Percentiles rank a stretch among this genome's conserved stretches.
Conservation (phyloP, 306 rosid species). For the Sophora flavescens region DNA sequence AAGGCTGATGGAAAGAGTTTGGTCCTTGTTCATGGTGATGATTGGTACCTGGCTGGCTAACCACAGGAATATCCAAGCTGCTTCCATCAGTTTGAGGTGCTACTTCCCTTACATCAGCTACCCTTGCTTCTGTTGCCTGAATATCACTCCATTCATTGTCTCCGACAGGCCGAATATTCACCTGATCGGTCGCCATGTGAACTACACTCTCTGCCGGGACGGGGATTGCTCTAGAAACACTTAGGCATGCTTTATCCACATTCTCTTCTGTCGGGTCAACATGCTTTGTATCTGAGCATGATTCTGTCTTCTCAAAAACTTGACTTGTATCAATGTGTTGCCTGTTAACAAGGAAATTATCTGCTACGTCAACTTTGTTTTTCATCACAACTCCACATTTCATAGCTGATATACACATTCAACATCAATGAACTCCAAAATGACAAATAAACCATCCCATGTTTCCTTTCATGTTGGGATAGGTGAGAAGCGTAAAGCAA, state of each 20-base stretch:
- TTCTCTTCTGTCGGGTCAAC: slow-evolving; percentile 85
- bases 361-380: slow-evolving; percentile 34
- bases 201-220: slow-evolving; percentile 82
- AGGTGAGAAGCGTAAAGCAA: slow-evolving; percentile 8
- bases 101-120: slow-evolving; percentile 94
- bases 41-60: slow-evolving; percentile 71
- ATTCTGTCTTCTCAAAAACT: slow-evolving; percentile 87
- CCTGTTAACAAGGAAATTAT: slow-evolving; percentile 56
- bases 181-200: slow-evolving; percentile 75
- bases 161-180: slow-evolving; percentile 66
- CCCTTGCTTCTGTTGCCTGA: slow-evolving; percentile 91
- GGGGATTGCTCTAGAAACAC: slow-evolving; percentile 72
- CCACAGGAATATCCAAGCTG: slow-evolving; percentile 94
- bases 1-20: slow-evolving; percentile 72
- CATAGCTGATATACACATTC: slow-evolving; percentile 25
- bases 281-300: slow-evolving; percentile 90
- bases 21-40: slow-evolving; percentile 80
- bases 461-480: slow-evolving; percentile 25
- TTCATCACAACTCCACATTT: slow-evolving; percentile 33
- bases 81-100: slow-evolving; percentile 74
- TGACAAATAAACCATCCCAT: background rate
- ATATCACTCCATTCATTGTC: slow-evolving; percentile 93
- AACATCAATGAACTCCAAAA: slow-evolving; percentile 20
- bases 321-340: slow-evolving; percentile 80
- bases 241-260: slow-evolving; percentile 97